These are phyloP conservation scores for Scopulariopsis brevicaulis DNA, from an alignment of 2,329 filamentous ascomycete species.

Conservation along the genomic window DNA sequence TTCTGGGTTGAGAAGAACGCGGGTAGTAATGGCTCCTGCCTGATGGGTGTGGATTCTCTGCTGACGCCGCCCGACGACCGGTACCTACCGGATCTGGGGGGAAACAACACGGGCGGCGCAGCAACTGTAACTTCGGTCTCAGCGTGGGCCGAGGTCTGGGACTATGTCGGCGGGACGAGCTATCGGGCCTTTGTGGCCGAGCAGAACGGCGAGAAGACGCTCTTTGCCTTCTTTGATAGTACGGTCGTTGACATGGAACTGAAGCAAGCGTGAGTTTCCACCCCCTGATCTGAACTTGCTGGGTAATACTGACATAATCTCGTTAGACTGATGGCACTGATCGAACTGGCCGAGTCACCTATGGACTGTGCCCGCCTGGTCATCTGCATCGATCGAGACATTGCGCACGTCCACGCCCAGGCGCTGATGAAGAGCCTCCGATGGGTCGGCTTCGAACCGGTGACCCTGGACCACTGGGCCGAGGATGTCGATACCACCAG, in stretches of 20 bases:
- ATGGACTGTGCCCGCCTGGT: constrained; percentile 69
- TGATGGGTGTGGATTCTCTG: constrained; percentile 60
- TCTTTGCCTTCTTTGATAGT: constrained; percentile 81
- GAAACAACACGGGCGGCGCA: constrained; percentile 5
- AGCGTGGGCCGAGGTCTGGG: constrained; percentile 70
- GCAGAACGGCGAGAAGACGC: constrained; percentile 55
- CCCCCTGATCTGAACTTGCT: background rate
- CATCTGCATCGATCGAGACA: constrained; percentile 66
- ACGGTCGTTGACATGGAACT: constrained; percentile 62
- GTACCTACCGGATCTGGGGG: background rate
- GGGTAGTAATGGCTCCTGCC: constrained; percentile 70
- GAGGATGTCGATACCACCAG: constrained; percentile 55
- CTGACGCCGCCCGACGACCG: constrained; percentile 41
- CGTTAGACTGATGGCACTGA: constrained; percentile 70
- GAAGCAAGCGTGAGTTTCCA: constrained; percentile 66
- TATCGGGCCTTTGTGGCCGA: constrained; percentile 79
- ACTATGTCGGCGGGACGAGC: constrained; percentile 72
- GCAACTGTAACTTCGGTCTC: constrained; percentile 26
- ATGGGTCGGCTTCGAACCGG: constrained; percentile 86
- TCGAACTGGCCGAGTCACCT: constrained; percentile 71
- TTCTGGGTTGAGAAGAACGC: constrained; percentile 92
- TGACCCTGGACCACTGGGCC: constrained; percentile 68
- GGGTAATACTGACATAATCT: constrained; percentile 14
- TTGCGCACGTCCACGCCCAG: constrained; percentile 49
- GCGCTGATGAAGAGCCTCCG: constrained; percentile 71